phyloP scores from a whole-genome alignment of 2,329 filamentous ascomycete species.

The Hypoxylon sp. region DNA sequence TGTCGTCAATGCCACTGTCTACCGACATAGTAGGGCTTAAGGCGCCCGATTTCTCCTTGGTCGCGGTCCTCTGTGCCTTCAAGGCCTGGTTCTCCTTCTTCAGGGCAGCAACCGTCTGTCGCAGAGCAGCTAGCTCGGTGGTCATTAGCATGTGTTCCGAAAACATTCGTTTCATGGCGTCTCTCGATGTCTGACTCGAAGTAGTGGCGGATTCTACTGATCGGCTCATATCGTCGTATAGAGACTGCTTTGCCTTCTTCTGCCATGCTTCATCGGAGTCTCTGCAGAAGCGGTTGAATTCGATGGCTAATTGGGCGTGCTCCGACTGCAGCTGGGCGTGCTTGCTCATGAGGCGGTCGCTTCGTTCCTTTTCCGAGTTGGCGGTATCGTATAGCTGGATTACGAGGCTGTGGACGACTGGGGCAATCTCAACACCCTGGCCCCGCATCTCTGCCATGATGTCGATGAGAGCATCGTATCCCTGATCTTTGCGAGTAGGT shows the following conservation, averaged over 20 bases:
- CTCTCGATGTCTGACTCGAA: background rate
- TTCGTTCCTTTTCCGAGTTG: background rate
- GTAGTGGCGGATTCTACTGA: background rate
- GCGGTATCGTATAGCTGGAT: constrained; percentile 1
- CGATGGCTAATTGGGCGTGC: constrained; percentile 6
- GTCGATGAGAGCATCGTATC: constrained; percentile 10
- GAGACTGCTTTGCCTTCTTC: background rate
- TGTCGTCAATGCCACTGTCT: background rate
- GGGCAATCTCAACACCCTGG: constrained; percentile 9
- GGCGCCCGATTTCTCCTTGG: background rate
- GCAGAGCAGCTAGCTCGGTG: constrained; percentile 13
- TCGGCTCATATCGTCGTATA: constrained; percentile 11
- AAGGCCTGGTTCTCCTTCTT: constrained; percentile 10
- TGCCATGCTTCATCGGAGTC: background rate
- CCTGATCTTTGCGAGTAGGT: background rate
- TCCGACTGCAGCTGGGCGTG: constrained; percentile 11
- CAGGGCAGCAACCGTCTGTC: constrained; percentile 1
- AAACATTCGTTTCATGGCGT: constrained; percentile 16
- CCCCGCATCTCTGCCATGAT: constrained; percentile 21
- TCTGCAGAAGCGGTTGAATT: constrained; percentile 19
- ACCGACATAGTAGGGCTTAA: background rate
- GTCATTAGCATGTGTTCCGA: constrained; percentile 17
- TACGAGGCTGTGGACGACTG: constrained; percentile 1
- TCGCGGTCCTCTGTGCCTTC: background rate
- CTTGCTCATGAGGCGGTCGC: constrained; percentile 6